Base-by-base conservation (phyloP, 78 protist genomes). In the Dictyostelium citrinum region DNA sequence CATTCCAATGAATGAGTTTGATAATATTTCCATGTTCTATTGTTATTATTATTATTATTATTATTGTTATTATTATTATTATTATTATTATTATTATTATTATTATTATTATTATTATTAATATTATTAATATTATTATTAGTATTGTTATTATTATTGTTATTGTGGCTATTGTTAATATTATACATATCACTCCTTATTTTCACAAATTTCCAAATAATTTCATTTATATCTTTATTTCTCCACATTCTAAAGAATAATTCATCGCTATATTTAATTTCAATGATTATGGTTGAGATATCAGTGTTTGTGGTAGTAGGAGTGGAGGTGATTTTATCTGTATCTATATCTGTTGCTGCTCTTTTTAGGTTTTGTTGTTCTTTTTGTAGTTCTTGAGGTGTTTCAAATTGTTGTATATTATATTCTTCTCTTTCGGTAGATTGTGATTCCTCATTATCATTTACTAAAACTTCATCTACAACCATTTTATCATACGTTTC, bases 1-100 rank as follows among this genome's bases (percentile, higher is more conserved):
- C 77, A 70, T 70, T 70, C 77, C 8, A 70, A 33, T 27, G 77
- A 70, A 17, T 70, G 77, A 70, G 77, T 70, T 70, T 70, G 77
- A 31, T 70, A 29, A 33, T 70, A 70, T 7, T 70, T 31, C 77
- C 39, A 33, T 16, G 3, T 4, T 33, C 39, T 70, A 11, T 70
- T 64, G 11, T 64, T 17, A 0, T 0, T 20, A 55, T 20, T 64
- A 39, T 39, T 39, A 39, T 39, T 39, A 39, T 39, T 39, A 39
- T 39, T 39, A 39, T 39, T 39, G 5, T 39, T 39, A 39, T 39
- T 39, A 39, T 39, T 39, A 1, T 39, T 39, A 39, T 39, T 39
- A 39, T 39, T 39, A 1, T 39, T 39, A 39, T 39, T 2, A 39
- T 0, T 39, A 39, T 1, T 39, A 39, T 39, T 39, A 39, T 39